Evolutionary conservation across 345 rosid genomes (phyloP), one percentile per base, ranked within the genome.

Genomic region (Dipteronia dyeriana): DNA sequence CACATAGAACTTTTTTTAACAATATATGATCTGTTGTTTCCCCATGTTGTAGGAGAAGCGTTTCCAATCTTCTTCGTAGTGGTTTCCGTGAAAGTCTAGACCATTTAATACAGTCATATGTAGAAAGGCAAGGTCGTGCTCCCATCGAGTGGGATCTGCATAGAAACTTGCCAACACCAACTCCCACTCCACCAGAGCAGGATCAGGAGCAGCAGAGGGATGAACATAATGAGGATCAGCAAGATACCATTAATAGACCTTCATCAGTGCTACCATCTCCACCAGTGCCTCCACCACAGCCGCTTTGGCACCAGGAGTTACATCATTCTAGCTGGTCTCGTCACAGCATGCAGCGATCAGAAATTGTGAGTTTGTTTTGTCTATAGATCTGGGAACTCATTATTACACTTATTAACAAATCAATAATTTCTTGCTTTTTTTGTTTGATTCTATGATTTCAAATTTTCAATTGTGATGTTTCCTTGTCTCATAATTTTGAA

Each of bases 11-110:
- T 66, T 73, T 31, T 51, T 57, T 68, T 74, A 8, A 54, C 54
- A 43, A 68, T 63, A 65, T 12, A 10, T 72, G 31, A 74, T 75
- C 39, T 54, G 31, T 66, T 51, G 25, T 49, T 76, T 43, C 60
- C 77, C 64, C 2, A 38, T 80, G 34, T 78, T 87, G 74, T 81
- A 94, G 99, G 92, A 90, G 98, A 84, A 97, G 97, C 61, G 99
- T 97, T 79, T 94, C 99, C 63, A 97, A 92, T 85, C 96, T 97
- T 79, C 93, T 97, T 83, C 91, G 93, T 57, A 97, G 99, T 81
- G 98, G 97, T 54, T 97, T 97, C 89, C 97, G 99, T 63, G 99
- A 97, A 90, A 97, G 97, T 77, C 85, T 97, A 82, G 99, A 97
- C 80, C 99, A 94, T 25, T 80, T 94, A 75, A 97, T 97, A 82